These are phyloP conservation scores for Monosporascus sp. DNA, from an alignment of 2,329 filamentous ascomycete genomes.

Conservation along the genomic window DNA sequence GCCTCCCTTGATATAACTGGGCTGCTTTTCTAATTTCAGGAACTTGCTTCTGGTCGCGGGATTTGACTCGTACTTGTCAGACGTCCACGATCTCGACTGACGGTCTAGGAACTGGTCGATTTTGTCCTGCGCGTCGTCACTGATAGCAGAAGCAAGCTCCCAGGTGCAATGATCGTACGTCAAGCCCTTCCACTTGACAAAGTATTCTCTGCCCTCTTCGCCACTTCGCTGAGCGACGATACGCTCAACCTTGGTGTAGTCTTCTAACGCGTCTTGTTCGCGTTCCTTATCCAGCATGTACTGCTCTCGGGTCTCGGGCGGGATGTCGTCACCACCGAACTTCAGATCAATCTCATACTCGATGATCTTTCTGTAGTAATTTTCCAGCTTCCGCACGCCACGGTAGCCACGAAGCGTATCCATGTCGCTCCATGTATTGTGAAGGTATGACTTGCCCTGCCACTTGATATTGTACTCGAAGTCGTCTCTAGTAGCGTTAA, in stretches of 20 bases:
- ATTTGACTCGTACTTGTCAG: conserved; percentile 73
- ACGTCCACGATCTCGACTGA: conserved; percentile 72
- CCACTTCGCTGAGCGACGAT: conserved; percentile 80
- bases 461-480: conserved; percentile 95
- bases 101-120: conserved; percentile 90
- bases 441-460: conserved; percentile 91
- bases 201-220: conserved; percentile 80
- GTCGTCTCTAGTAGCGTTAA: conserved; percentile 61
- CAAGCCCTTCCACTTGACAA: conserved; percentile 93
- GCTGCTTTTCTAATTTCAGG: conserved; percentile 72
- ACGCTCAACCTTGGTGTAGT: conserved; percentile 88
- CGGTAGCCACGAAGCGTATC: conserved; percentile 70
- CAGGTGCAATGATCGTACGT: conserved; percentile 94
- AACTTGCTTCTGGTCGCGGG: conserved; percentile 68
- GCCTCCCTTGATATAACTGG: conserved; percentile 77
- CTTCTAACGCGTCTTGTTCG: conserved; percentile 79
- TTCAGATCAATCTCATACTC: conserved; percentile 73
- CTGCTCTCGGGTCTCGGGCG: conserved; percentile 83
- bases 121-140: conserved; percentile 74
- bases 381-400: conserved; percentile 85
- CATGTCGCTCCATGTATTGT: conserved; percentile 89
- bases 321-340: conserved; percentile 67
- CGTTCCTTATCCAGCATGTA: conserved; percentile 94
- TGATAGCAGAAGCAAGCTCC: conserved; percentile 74
- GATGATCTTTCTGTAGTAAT: conserved; percentile 84